Evolutionary conservation across 164 flowering plant species (phyloP).

Genomic region (Annona cherimola): DNA sequence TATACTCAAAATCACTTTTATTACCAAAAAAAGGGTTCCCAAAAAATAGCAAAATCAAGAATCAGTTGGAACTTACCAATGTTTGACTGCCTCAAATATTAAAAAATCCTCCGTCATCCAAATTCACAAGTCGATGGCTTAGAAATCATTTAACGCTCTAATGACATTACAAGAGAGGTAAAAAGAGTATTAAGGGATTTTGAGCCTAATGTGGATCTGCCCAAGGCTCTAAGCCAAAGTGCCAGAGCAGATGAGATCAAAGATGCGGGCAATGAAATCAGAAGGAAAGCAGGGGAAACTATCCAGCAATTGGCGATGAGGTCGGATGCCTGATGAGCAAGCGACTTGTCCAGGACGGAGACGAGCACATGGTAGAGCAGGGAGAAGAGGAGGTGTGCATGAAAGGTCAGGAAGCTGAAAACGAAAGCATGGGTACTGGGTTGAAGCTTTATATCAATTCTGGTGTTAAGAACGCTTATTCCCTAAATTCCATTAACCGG

Average conservation of each 20-base stretch:
- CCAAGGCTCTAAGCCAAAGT: conserved; percentile 60
- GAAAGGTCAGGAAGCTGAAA: conserved; percentile 39
- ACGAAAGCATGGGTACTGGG: conserved; percentile 42
- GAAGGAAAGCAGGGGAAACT: conserved; percentile 13
- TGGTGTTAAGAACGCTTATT: not conserved
- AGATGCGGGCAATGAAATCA: conserved; percentile 47
- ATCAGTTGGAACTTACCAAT: no score
- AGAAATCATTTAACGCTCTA: no score
- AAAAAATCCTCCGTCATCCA: no score
- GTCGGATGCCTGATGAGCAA: conserved; percentile 51
- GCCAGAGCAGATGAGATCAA: conserved; percentile 46
- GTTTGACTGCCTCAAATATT: no score
- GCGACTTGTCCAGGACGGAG: conserved; percentile 47
- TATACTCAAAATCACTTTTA: no score
- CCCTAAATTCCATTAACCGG: conserved; percentile 8
- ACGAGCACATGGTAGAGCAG: conserved; percentile 58
- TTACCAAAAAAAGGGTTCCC: no score
- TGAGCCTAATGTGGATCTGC: conserved; percentile 40
- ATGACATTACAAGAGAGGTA: no score
- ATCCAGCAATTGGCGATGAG: conserved; percentile 40
- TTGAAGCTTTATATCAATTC: conserved; percentile 26
- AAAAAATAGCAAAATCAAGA: no score
- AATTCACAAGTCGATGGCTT: no score
- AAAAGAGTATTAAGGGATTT: not conserved
- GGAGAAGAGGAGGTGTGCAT: conserved; percentile 58